Evolutionary conservation across 345 rosid species (phyloP).

Genomic region (Acer yangbiense): DNA sequence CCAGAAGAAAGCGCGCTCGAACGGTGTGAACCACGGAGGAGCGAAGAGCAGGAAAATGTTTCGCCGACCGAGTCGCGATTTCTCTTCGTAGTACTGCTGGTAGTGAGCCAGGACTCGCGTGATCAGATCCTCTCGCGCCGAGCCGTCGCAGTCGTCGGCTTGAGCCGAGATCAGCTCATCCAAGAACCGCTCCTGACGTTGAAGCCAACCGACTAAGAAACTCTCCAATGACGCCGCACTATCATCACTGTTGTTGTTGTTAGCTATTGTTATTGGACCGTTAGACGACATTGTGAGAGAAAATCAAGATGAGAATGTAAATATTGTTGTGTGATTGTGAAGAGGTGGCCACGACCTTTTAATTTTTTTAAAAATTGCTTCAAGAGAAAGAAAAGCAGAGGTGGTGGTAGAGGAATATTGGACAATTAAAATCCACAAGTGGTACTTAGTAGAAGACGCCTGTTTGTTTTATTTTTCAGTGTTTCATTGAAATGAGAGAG

Average conservation of each 20-base stretch:
- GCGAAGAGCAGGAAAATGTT: conserved; percentile 40
- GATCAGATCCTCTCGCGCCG: conserved; percentile 25
- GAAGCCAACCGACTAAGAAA: conserved; percentile 42
- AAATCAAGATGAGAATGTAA: no score
- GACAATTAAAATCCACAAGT: no score
- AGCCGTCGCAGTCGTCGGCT: conserved; percentile 3
- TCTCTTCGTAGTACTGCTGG: conserved; percentile 46
- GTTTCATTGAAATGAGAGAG: no score
- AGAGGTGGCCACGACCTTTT: no score
- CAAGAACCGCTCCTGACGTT: conserved; percentile 40
- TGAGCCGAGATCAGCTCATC: conserved; percentile 38
- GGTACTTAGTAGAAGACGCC: no score
- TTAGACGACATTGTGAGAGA: conserved; percentile 13
- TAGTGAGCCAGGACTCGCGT: conserved; percentile 41
- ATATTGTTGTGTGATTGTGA: no score
- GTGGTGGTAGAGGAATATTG: no score
- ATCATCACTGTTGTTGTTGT: not conserved
- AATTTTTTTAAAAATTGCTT: no score
- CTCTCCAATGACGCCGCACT: conserved; percentile 18
- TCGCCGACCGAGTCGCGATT: conserved; percentile 25
- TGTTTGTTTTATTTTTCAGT: no score
- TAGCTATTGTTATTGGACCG: not conserved
- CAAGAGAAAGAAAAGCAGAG: not conserved
- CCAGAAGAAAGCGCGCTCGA: conserved; percentile 49
- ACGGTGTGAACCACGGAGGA: conserved; percentile 42